Evolutionary conservation across 495 filamentous ascomycete species (phyloP).

Genomic region (Penicillium taxi): DNA sequence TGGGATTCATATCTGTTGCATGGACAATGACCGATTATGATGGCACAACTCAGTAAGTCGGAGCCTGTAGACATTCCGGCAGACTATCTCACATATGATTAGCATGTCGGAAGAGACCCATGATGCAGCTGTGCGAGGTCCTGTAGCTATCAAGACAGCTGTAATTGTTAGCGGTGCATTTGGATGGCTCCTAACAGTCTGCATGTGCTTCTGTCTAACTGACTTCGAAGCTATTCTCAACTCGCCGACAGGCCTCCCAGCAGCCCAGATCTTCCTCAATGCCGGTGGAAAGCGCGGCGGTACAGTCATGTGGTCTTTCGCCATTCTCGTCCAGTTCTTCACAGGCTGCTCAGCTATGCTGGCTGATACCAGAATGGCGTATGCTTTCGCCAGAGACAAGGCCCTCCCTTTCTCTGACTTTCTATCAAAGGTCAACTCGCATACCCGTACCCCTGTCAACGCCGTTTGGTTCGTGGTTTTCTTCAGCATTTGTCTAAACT

Average conservation of each 20-base stretch:
- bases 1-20: slow-evolving; percentile 63
- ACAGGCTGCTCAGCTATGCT: slow-evolving; percentile 65
- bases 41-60: slow-evolving; percentile 57
- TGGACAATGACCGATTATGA: slow-evolving; percentile 77
- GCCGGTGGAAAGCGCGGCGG: slow-evolving; percentile 54
- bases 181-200: slow-evolving; percentile 59
- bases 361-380: slow-evolving; percentile 66
- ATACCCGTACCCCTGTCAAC: slow-evolving; percentile 58
- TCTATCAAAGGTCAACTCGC: slow-evolving; percentile 49
- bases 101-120: slow-evolving; percentile 71
- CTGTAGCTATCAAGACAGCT: slow-evolving; percentile 55
- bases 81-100: neutral
- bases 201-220: slow-evolving; percentile 60
- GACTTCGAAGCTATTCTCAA: slow-evolving; percentile 56
- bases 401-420: slow-evolving; percentile 60
- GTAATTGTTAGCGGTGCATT: slow-evolving; percentile 58
- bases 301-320: slow-evolving; percentile 61
- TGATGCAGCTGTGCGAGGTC: slow-evolving; percentile 58
- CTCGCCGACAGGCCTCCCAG: slow-evolving; percentile 56
- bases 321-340: slow-evolving; percentile 63
- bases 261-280: slow-evolving; percentile 65
- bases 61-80: neutral
- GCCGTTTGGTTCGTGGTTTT: slow-evolving; percentile 65
- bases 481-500: slow-evolving; percentile 52
- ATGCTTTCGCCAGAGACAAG: slow-evolving; percentile 63